Base-by-base conservation (phyloP, 176 grass and related monocot genomes). In the Ensete glaucum region DNA sequence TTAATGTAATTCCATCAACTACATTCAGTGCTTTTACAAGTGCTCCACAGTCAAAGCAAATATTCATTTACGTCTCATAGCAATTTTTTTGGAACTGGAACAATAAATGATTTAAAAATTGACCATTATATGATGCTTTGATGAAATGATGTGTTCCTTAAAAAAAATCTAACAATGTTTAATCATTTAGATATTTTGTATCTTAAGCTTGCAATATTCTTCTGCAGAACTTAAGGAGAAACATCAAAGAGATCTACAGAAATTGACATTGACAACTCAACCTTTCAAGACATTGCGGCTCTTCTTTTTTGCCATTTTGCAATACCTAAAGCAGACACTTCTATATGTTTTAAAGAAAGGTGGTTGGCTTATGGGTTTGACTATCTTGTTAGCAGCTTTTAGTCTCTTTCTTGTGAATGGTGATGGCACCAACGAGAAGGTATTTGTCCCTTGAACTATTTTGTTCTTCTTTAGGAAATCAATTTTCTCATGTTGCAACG, bases 351-450 rank as follows among this genome's bases (percentile, higher is more conserved):
- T 94, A 7, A 89, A 65, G 58, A 80, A 84, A 77, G 64, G 88
- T 64, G 43, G 49, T 79, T 74, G 74, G 54, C 70, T 99, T 22
- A 85, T 85, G 76, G 76, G 82, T 29, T 63, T 89, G 67, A 56
- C 77, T 83, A 53, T 79, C 69, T 77, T 85, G 49, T 29, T 81
- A 81, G 58, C 72, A 69, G 70, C 80, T 80, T 59, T 77, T 27
- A 82, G 68, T 52, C 20, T 79, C 71, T 52, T 87, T 26, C 88
- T 99, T 26, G 72, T 89, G 64, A 63, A 82, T 15, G 72, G 62
- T 80, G 82, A 89, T 79, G 81, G 76, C 1, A 78, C 91, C 19
- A 83, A 89, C 84, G 88, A 88, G 81, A 91, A 91, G 90, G 95
- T 99, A 74, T 54, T 59, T 8, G 60, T 56, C 76, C 7, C 77